Conservation (phyloP, 805 yeast genomes). For the Isabelozyma rhagii region DNA sequence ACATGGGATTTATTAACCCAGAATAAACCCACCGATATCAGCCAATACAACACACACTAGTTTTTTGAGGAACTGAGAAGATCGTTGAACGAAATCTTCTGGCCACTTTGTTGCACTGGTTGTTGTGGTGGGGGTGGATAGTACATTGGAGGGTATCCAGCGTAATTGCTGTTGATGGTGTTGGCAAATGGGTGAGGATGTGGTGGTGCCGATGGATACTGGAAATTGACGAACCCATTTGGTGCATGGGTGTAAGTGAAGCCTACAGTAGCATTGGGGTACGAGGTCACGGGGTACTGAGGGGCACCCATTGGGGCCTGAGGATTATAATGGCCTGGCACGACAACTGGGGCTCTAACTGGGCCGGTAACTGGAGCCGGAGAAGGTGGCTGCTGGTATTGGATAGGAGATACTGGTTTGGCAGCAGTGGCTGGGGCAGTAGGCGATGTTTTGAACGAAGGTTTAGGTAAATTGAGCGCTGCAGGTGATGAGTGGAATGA, state of each 20-base stretch:
- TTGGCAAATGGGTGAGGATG: background rate
- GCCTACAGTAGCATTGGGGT: slow-evolving; percentile 20
- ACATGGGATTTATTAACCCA: too few relatives aligned
- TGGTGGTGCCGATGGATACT: slow-evolving; percentile 14
- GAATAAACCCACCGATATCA: background rate
- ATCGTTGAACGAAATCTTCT: slow-evolving; percentile 39
- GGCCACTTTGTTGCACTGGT: slow-evolving; percentile 20
- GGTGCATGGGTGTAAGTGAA: slow-evolving; percentile 23
- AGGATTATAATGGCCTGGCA: background rate
- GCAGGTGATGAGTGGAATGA: slow-evolving; percentile 57
- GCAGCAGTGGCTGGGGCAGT: slow-evolving; percentile 6
- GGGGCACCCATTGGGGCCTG: slow-evolving; percentile 2
- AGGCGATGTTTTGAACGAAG: slow-evolving; percentile 41
- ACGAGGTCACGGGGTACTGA: slow-evolving; percentile 3
- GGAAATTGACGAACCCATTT: slow-evolving; percentile 31
- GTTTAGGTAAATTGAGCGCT: slow-evolving; percentile 54
- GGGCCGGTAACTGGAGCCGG: slow-evolving; percentile 2
- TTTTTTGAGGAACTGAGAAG: slow-evolving; percentile 28
- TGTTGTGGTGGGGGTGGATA: slow-evolving; percentile 2
- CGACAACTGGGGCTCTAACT: slow-evolving; percentile 1
- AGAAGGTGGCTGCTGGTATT: slow-evolving; percentile 12
- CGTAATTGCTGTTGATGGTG: slow-evolving; percentile 1
- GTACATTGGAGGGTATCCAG: slow-evolving; percentile 6
- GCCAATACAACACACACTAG: slow-evolving; percentile 1
- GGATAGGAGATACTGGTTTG: slow-evolving; percentile 21